Evolutionary conservation across 805 yeast genomes (phyloP), one percentile per base, ranked within the genome.

Genomic region (Metschnikowia gruessii): DNA sequence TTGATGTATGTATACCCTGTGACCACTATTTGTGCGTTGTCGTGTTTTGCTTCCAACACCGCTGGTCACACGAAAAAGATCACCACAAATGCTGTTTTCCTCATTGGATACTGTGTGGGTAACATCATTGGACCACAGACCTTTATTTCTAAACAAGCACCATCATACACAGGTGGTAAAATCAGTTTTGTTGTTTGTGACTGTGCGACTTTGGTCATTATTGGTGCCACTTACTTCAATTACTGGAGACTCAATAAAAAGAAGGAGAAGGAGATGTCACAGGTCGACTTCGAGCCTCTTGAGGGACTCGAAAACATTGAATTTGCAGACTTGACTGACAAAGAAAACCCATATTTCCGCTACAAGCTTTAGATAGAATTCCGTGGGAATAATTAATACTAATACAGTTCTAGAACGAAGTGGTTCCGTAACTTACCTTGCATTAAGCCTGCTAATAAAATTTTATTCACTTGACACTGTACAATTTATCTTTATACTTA

Each of bases 301-400:
- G 44, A 46, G 17, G 38, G 15, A 5, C 46, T 50, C 28, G 72
- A 66, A 35, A 68, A 70, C 49, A 50, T 57, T 31, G 77, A 70
- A 48, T 74, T 73, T 57, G 70, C 74, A 13, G 79, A 75, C 50
- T 55, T 72, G 56, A 75, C 80, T n/a, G 79, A 75, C 47, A 56
- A 59, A 42, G 68, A 73, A 50, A 72, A 65, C 47, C 63, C 63
- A 7, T 50, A 55, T 36, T 74, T 72, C 54, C 63, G 74, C 49
- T 72, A 73, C 58, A 56, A 40, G 21, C 48, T 48, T 29, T 48
- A 32, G 32, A 16, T n/a, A 18, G 36, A 22, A 10, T 15, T 34
- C 17, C 24, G 7, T 17, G 12, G 28, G 12, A 19, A 19, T 34
- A 34, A 12, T 18, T 17, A 34, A 34, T 19, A 7, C 24, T 5